Evolutionary conservation across 768 basidiomycete species (phyloP).

Genomic region (Gautieria morchelliformis): DNA sequence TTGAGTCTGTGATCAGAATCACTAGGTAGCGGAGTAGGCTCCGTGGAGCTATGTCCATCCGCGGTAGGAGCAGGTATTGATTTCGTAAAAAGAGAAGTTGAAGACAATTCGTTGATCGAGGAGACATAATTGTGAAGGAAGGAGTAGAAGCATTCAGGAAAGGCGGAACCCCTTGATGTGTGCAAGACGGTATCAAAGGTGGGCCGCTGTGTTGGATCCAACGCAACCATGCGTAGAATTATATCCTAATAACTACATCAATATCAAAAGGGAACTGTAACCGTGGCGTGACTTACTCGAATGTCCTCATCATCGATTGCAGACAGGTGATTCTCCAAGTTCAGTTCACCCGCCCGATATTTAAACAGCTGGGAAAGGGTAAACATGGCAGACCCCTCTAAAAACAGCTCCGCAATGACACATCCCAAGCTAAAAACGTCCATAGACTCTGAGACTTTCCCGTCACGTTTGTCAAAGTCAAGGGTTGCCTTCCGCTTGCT

Average conservation of each 20-base stretch:
- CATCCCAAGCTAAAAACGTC: slow-evolving; percentile 95
- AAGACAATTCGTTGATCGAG: slow-evolving; percentile 61
- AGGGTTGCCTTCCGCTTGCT: slow-evolving; percentile 56
- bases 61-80: slow-evolving; percentile 20
- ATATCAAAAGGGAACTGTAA: neutral
- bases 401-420: slow-evolving; percentile 90
- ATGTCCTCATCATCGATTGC: slow-evolving; percentile 76
- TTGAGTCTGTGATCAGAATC: slow-evolving; percentile 85
- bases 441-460: slow-evolving; percentile 89
- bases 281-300: slow-evolving; percentile 44
- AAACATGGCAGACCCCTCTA: slow-evolving; percentile 90
- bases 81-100: slow-evolving; percentile 33
- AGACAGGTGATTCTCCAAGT: slow-evolving; percentile 59
- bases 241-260: slow-evolving; percentile 48
- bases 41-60: slow-evolving; percentile 17
- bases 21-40: slow-evolving; percentile 42
- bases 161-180: slow-evolving; percentile 64
- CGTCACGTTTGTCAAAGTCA: slow-evolving; percentile 52
- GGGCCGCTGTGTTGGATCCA: slow-evolving; percentile 69
- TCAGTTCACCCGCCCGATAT: slow-evolving; percentile 79
- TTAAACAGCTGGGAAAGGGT: slow-evolving; percentile 92
- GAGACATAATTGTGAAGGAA: slow-evolving; percentile 87
- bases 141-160: slow-evolving; percentile 91
- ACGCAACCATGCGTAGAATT: slow-evolving; percentile 82
- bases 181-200: slow-evolving; percentile 75